Conservation (phyloP, 2,329 filamentous ascomycete species). For the Neofusicoccum sp. region DNA sequence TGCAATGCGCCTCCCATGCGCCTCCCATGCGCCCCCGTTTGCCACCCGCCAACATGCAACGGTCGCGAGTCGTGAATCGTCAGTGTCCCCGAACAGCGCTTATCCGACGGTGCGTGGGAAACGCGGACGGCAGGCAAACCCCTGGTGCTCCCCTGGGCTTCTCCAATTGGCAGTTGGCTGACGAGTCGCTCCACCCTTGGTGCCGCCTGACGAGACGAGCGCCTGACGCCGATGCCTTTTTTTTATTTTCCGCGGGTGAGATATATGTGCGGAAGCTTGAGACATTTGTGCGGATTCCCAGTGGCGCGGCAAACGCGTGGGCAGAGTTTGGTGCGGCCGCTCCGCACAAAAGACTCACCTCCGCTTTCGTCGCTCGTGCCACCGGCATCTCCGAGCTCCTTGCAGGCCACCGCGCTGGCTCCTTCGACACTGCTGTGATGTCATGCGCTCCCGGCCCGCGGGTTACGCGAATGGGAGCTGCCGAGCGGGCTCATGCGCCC, state of each 20-base stretch:
- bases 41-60: not conserved
- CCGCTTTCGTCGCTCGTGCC: not conserved
- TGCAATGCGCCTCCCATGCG: not conserved
- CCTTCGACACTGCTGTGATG: not conserved
- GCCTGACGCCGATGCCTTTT: not conserved
- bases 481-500: not conserved
- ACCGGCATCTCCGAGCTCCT: not conserved
- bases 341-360: constrained; percentile 17
- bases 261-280: not conserved
- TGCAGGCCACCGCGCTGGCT: not conserved
- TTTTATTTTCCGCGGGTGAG: not conserved
- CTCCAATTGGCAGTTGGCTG: constrained; percentile 5
- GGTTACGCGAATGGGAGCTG: not conserved
- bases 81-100: not conserved
- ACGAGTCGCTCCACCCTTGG: not conserved
- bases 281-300: constrained; percentile 13
- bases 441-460: not conserved
- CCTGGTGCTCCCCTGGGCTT: not conserved
- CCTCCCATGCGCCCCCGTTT: not conserved
- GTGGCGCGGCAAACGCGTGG: not conserved
- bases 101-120: constrained; percentile 4
- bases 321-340: constrained; percentile 14
- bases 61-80: not conserved
- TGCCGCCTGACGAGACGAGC: not conserved
- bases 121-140: not conserved